These are phyloP conservation scores for Pyracantha coccinea DNA, from an alignment of 331 rosid genomes.

Conservation along the genomic window DNA sequence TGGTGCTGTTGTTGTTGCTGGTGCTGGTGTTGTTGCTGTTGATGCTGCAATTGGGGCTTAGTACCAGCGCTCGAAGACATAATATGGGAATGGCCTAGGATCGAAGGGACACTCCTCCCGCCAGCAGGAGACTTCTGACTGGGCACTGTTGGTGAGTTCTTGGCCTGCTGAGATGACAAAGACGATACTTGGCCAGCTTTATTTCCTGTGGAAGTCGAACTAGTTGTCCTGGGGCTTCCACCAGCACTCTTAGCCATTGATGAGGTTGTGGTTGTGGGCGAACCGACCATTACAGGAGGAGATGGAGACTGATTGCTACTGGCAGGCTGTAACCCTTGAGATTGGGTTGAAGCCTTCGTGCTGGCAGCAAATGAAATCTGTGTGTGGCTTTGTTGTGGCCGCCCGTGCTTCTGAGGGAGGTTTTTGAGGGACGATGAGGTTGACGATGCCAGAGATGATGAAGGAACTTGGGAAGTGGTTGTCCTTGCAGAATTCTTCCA, in stretches of 20 bases:
- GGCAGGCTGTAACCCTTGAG: constrained; percentile 52
- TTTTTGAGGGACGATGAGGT: constrained; percentile 50
- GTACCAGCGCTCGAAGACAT: constrained; percentile 40
- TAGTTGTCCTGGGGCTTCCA: constrained; percentile 78
- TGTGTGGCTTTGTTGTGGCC: constrained; percentile 56
- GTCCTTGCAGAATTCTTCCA: constrained; percentile 71
- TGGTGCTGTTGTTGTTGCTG: constrained; percentile 12
- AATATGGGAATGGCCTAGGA: constrained; percentile 55
- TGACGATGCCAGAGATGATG: constrained; percentile 57
- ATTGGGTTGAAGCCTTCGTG: constrained; percentile 45
- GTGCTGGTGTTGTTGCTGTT: constrained; percentile 22
- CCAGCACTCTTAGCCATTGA: constrained; percentile 78
- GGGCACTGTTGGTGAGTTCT: constrained; percentile 41
- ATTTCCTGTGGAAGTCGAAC: constrained; percentile 48
- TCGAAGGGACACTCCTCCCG: constrained; percentile 65
- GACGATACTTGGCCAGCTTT: constrained; percentile 67
- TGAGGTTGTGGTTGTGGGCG: constrained; percentile 81
- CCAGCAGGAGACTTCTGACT: constrained; percentile 75
- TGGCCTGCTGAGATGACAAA: constrained; percentile 69
- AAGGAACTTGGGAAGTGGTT: constrained; percentile 42
- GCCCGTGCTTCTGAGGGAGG: constrained; percentile 58
- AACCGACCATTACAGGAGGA: constrained; percentile 72
- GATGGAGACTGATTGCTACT: constrained; percentile 69
- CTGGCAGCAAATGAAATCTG: constrained; percentile 81
- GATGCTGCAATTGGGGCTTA: constrained; percentile 39